Evolutionary conservation across 129 eudicot genomes (phyloP).

Genomic region (Smallanthus sonchifolius): DNA sequence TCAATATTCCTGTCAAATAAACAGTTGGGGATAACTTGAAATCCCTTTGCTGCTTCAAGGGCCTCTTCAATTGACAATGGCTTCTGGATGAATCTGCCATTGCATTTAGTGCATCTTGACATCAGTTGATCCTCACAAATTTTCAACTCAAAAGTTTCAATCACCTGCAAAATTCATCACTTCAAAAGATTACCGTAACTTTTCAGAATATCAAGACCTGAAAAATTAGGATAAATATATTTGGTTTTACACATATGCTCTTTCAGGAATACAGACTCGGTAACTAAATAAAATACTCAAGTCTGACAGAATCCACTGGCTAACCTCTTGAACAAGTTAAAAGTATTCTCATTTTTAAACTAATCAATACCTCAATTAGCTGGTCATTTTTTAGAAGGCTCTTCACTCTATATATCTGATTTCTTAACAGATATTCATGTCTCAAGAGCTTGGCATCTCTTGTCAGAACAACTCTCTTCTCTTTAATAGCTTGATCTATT

Average conservation of each 20-base stretch:
- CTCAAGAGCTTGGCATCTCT: conserved; percentile 92
- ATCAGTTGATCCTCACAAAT: conserved; percentile 81
- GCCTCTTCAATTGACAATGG: conserved; percentile 91
- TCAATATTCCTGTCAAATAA: conserved; percentile 75
- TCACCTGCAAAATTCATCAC: conserved; percentile 50
- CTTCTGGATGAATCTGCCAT: conserved; percentile 88
- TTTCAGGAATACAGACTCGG: background rate
- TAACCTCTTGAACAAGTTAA: conserved; percentile 1
- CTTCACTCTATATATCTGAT: conserved; percentile 86
- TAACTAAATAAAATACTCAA: background rate
- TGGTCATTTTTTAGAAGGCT: conserved; percentile 81
- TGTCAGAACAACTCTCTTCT: conserved; percentile 83
- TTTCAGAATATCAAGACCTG: background rate
- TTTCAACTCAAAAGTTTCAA: conserved; percentile 61
- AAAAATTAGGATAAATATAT: background rate
- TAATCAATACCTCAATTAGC: conserved; percentile 66
- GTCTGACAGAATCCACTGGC: background rate
- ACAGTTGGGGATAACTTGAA: conserved; percentile 89
- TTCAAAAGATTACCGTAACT: background rate
- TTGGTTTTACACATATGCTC: background rate
- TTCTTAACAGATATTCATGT: conserved; percentile 69
- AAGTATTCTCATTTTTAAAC: conserved; percentile 1
- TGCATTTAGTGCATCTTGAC: conserved; percentile 98
- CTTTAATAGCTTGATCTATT: conserved; percentile 75
- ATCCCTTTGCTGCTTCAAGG: conserved; percentile 88